phyloP scores from a whole-genome alignment of 805 yeast genomes.

The Metschnikowia colocasiae region DNA sequence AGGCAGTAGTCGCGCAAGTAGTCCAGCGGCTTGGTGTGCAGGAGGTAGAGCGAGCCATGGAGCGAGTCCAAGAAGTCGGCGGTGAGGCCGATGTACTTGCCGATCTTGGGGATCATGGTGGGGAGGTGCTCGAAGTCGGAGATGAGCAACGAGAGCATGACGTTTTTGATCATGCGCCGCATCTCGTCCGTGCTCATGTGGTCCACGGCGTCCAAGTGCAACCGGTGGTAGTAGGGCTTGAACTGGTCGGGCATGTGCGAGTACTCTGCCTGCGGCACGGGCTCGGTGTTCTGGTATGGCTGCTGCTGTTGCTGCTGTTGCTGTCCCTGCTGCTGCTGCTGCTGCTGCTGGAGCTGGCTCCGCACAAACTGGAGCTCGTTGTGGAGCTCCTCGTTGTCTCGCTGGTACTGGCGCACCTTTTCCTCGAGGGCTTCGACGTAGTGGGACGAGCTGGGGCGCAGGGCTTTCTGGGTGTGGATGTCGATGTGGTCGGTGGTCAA shows the following conservation, averaged over 20 bases:
- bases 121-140: constrained; percentile 30
- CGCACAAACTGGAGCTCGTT: constrained; percentile 16
- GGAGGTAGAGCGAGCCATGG: constrained; percentile 27
- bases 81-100: constrained; percentile 24
- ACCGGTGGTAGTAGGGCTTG: constrained; percentile 22
- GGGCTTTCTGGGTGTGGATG: background rate
- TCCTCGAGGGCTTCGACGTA: constrained; percentile 4
- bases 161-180: constrained; percentile 30
- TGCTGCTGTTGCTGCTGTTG: no score
- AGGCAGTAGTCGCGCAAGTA: constrained; percentile 21
- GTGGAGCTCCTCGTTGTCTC: constrained; percentile 18
- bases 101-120: constrained; percentile 24
- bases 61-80: constrained; percentile 30
- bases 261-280: background rate
- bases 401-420: constrained; percentile 14
- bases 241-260: constrained; percentile 22
- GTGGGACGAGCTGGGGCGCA: background rate
- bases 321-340: no score
- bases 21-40: constrained; percentile 24
- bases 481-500: constrained; percentile 16
- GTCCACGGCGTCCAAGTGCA: constrained; percentile 31
- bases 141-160: constrained; percentile 33
- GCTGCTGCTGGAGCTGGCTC: constrained; percentile 4
- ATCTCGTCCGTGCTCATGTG: constrained; percentile 25
- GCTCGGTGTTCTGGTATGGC: background rate